Percentiles rank a stretch among this genome's conserved stretches.
These are phyloP conservation scores for Incumbomyces delicatus DNA, from an alignment of 2,329 filamentous ascomycete genomes.

Conservation along the genomic window DNA sequence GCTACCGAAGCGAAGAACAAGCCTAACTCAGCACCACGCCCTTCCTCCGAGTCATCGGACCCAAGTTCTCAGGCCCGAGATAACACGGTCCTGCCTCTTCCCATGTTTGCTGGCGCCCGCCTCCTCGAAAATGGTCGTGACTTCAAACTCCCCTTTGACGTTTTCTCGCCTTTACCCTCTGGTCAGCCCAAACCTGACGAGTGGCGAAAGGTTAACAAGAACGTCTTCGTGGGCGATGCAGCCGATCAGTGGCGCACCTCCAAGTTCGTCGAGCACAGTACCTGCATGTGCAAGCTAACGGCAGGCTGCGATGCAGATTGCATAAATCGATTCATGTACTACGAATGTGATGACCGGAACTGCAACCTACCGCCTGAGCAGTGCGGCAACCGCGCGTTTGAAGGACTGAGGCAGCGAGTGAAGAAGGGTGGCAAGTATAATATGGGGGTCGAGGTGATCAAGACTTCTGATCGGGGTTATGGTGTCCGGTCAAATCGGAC, in stretches of 20 bases:
- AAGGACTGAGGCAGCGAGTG: conserved; percentile 62
- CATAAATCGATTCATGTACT: conserved; percentile 93
- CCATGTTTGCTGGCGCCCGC: conserved; percentile 67
- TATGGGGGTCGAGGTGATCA: conserved; percentile 88
- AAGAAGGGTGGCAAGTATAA: conserved; percentile 77
- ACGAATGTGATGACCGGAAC: conserved; percentile 87
- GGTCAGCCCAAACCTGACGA: conserved; percentile 87
- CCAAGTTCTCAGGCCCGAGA: conserved; percentile 17
- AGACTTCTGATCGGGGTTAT: conserved; percentile 78
- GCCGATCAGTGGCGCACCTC: conserved; percentile 70
- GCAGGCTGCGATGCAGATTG: conserved; percentile 81
- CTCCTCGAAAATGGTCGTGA: conserved; percentile 63
- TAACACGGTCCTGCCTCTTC: conserved; percentile 57
- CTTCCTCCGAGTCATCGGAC: too few relatives aligned
- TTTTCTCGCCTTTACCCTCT: conserved; percentile 76
- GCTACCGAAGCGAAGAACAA: conserved; percentile 41
- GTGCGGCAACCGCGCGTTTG: conserved; percentile 84
- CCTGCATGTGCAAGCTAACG: conserved; percentile 67
- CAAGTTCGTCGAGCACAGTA: conserved; percentile 62
- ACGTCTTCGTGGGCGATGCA: conserved; percentile 83
- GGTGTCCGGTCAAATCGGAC: conserved; percentile 84
- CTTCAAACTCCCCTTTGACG: conserved; percentile 81
- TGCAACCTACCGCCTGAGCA: conserved; percentile 65
- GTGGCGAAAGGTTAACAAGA: conserved; percentile 85
- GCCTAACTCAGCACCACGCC: conserved; percentile 22